phyloP scores from a whole-genome alignment of 192 early-diverging fungal species.

The Backusella mclennaniae region DNA sequence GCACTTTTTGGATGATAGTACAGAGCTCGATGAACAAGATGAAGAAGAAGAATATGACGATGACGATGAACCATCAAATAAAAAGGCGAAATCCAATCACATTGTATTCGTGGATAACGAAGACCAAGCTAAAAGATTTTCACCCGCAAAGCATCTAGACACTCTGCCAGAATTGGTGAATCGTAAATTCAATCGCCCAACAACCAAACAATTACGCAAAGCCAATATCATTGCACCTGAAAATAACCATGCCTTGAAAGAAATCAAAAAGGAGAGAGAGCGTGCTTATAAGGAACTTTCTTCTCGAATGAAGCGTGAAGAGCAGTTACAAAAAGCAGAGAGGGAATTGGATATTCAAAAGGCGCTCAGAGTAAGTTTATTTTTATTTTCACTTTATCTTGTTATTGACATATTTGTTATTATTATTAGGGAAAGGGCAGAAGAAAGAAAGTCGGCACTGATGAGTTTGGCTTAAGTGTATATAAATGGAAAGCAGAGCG shows the following conservation, averaged over 20 bases:
- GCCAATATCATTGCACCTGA: slow-evolving; percentile 36
- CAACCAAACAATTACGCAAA: slow-evolving; percentile 53
- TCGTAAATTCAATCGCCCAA: slow-evolving; percentile 83
- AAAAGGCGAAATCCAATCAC: slow-evolving; percentile 54
- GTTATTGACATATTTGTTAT: background rate
- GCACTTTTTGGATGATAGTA: slow-evolving; percentile 58
- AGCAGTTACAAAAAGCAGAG: slow-evolving; percentile 66
- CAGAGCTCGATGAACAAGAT: slow-evolving; percentile 29
- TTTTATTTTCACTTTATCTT: background rate
- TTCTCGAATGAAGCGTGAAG: slow-evolving; percentile 75
- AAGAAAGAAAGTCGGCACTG: slow-evolving; percentile 78
- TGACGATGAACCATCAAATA: slow-evolving; percentile 22
- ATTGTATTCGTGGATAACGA: slow-evolving; percentile 78
- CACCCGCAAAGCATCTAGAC: slow-evolving; percentile 79
- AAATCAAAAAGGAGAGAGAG: slow-evolving; percentile 38
- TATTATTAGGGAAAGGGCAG: slow-evolving; percentile 67
- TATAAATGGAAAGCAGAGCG: slow-evolving; percentile 94
- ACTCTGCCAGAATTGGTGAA: slow-evolving; percentile 76
- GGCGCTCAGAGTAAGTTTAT: slow-evolving; percentile 58
- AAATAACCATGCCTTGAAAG: slow-evolving; percentile 17
- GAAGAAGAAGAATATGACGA: slow-evolving; percentile 28
- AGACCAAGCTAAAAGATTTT: slow-evolving; percentile 58
- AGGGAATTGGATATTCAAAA: slow-evolving; percentile 79
- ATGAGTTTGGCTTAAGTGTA: slow-evolving; percentile 74
- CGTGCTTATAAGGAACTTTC: slow-evolving; percentile 62